These are phyloP conservation scores for Apophysomyces variabilis DNA, from an alignment of 371 early-diverging fungal species.

Conservation along the genomic window DNA sequence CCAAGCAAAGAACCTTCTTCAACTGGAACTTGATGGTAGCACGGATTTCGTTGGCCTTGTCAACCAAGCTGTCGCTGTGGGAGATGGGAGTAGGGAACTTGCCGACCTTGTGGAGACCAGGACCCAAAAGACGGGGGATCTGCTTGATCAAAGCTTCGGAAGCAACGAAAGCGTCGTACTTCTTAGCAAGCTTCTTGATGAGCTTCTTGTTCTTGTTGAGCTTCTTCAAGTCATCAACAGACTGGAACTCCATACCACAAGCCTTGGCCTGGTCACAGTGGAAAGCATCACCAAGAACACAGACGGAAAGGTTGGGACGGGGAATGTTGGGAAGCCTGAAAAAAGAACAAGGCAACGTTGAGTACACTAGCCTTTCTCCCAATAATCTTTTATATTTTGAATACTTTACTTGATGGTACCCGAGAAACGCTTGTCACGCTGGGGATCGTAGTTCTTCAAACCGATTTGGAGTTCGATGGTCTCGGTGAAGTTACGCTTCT, in stretches of 20 bases:
- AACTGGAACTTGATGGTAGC: constrained; percentile 99
- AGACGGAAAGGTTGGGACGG: constrained; percentile 95
- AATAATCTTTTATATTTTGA: too few species aligned
- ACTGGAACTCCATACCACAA: constrained; percentile 91
- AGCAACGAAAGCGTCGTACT: constrained; percentile 97
- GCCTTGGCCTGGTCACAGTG: constrained; percentile 96
- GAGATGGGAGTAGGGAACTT: constrained; percentile 98
- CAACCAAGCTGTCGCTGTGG: constrained; percentile 89
- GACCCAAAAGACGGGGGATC: constrained; percentile 97
- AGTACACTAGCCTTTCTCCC: too few species aligned
- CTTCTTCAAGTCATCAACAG: constrained; percentile 98
- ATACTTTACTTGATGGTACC: constrained; percentile 71
- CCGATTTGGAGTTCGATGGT: constrained; percentile 98
- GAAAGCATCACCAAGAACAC: constrained; percentile 97
- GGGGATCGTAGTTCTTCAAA: constrained; percentile 99
- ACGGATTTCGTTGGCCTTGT: constrained; percentile 94
- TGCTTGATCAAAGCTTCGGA: constrained; percentile 98
- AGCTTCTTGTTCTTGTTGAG: constrained; percentile 99
- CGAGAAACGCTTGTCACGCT: constrained; percentile 97
- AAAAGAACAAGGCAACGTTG: not conserved
- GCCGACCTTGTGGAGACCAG: constrained; percentile 97
- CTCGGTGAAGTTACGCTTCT: constrained; percentile 92
- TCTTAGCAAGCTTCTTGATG: constrained; percentile 97
- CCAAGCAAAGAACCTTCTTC: constrained; percentile 98
- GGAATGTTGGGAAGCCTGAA: constrained; percentile 52